Conservation (phyloP, 2,329 filamentous ascomycete genomes). For the Sporothrix protearum region DNA sequence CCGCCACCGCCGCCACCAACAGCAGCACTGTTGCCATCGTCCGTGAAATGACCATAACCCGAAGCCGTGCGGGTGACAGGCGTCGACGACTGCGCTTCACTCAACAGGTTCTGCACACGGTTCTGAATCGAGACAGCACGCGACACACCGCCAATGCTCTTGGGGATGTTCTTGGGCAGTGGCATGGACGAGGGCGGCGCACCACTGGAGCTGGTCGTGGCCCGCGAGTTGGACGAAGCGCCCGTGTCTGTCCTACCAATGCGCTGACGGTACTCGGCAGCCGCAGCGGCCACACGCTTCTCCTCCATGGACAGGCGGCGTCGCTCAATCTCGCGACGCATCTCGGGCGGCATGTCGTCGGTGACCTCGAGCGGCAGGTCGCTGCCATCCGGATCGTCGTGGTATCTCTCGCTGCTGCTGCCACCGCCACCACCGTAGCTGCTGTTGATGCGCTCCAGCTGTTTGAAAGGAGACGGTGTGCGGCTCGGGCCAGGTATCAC, state of each 20-base stretch:
- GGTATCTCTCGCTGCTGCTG: constrained; percentile 48
- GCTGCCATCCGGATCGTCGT: constrained; percentile 70
- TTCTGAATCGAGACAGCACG: constrained; percentile 85
- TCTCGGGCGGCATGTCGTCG: constrained; percentile 77
- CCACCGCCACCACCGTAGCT: constrained; percentile 72
- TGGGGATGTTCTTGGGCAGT: constrained; percentile 43
- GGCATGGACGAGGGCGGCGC: constrained; percentile 38
- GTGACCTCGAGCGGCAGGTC: constrained; percentile 61
- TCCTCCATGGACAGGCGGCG: constrained; percentile 81
- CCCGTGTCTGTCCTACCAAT: constrained; percentile 60
- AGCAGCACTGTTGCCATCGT: constrained; percentile 35
- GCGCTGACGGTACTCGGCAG: constrained; percentile 79
- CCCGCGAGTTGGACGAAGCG: constrained; percentile 29
- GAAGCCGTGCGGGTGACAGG: constrained; percentile 68
- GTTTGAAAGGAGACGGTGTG: constrained; percentile 50
- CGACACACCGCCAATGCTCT: constrained; percentile 56
- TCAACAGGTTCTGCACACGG: constrained; percentile 79
- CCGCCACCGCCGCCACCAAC: constrained; percentile 32
- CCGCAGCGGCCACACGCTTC: constrained; percentile 79
- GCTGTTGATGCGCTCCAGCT: constrained; percentile 55
- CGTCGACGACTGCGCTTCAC: constrained; percentile 64
- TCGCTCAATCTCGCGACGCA: constrained; percentile 84
- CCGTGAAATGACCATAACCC: constrained; percentile 80
- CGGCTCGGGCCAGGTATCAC: constrained; percentile 34
- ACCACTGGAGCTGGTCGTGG: constrained; percentile 17